Evolutionary conservation across 2,329 filamentous ascomycete species (phyloP).

Genomic region (Alternaria hordeiaustralica): DNA sequence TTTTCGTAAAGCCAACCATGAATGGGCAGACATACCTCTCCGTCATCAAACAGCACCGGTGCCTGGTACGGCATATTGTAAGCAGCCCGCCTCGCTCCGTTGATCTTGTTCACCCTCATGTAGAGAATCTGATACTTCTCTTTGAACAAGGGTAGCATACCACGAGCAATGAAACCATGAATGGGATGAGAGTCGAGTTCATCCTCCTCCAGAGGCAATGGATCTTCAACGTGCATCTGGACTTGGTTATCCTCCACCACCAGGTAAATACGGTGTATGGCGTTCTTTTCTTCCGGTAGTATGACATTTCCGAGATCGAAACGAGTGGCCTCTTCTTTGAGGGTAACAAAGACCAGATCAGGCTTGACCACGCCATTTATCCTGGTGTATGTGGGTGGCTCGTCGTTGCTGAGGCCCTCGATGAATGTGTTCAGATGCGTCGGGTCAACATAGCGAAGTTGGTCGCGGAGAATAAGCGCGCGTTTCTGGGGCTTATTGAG

Average conservation of each 20-base stretch:
- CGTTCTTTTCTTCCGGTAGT: constrained; percentile 23
- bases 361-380: constrained; percentile 30
- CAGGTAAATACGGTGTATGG: constrained; percentile 19
- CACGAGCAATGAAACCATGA: constrained; percentile 30
- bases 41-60: constrained; percentile 18
- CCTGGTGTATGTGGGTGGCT: constrained; percentile 38
- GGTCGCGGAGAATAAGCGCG: constrained; percentile 33
- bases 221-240: constrained; percentile 27
- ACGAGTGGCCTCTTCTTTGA: constrained; percentile 27
- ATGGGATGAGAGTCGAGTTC: constrained; percentile 27
- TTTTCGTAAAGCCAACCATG: background rate
- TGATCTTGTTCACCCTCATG: constrained; percentile 28
- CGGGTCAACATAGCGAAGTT: constrained; percentile 32
- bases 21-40: constrained; percentile 28
- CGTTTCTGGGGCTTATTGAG: constrained; percentile 40
- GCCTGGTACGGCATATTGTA: constrained; percentile 23
- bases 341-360: constrained; percentile 24
- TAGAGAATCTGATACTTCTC: constrained; percentile 34
- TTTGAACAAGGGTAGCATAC: constrained; percentile 31
- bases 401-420: constrained; percentile 28
- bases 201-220: constrained; percentile 23
- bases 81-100: constrained; percentile 28
- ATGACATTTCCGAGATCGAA: constrained; percentile 42
- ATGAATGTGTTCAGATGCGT: constrained; percentile 38
- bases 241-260: constrained; percentile 25